Base-by-base conservation (phyloP, 768 basidiomycete species). In the Tylopilus sp. region DNA sequence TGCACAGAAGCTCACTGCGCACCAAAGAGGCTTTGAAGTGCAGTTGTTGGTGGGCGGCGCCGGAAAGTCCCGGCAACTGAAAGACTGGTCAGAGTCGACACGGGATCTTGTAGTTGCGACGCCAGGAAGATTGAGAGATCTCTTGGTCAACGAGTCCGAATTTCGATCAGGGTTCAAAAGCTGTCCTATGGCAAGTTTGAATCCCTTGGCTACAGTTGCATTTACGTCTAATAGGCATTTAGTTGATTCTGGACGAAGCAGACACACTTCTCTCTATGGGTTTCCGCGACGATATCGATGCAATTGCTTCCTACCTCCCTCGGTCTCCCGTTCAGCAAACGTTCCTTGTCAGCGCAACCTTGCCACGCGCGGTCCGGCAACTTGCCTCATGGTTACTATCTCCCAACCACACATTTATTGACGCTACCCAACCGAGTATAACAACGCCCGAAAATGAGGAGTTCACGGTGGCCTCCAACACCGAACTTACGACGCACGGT, bases 251-350 rank as follows among this genome's bases (percentile, higher is more conserved):
- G 51, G 97, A 98, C 62, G 92, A 97, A 66, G 91, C 92, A 11
- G 94, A 98, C 62, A 90, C 87, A 0, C 75, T 95, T 12, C 75
- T 98, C 11, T 91, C 93, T 50, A 88, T 94, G 86, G 94, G 94
- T 58, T 97, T 95, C 79, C 80, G 87, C 4, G 79, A 85, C 21
- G 94, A 95, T 60, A 82, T 98, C 26, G 81, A 88, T 20, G 81
- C 78, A 2, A 91, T 95, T 59, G 69, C 78, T 25, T 63, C 72
- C 4, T 77, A 74, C 60, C 74, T 95, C n/a, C 85, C 87, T 8
- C 71, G 73, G 18, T 60, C 71, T 1, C 80, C 85, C 0, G 65
- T 80, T 47, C 83, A 92, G n/a, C 93, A 95, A 64, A 95, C 93
- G 0, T 86, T 95, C 72, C 75, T 98, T 50, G 94, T 95, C 71